Evolutionary conservation across 2,329 filamentous ascomycete species (phyloP).

Genomic region (Colletotrichum destructivum): DNA sequence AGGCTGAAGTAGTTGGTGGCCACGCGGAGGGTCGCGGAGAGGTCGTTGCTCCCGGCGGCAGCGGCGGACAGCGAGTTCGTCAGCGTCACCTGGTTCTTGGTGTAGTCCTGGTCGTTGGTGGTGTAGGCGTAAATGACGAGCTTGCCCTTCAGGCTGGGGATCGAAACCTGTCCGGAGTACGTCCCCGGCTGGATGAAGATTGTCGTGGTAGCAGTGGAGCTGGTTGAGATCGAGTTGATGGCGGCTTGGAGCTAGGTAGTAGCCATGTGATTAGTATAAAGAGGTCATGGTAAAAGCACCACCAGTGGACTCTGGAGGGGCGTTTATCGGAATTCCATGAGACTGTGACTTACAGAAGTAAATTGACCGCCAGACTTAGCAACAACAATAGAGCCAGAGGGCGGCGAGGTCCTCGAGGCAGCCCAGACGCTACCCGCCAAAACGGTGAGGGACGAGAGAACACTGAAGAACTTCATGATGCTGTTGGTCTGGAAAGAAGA

Average conservation of each 20-base stretch:
- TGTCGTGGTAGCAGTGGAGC: constrained; percentile 64
- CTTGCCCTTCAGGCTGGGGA: constrained; percentile 62
- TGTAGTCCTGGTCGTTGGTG: constrained; percentile 64
- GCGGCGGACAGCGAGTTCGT: constrained; percentile 56
- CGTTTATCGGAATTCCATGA: no score
- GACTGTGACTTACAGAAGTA: constrained; percentile 16
- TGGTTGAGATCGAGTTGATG: constrained; percentile 69
- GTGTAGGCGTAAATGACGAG: constrained; percentile 74
- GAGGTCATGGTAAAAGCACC: neutral
- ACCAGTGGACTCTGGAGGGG: neutral
- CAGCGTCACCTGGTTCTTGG: constrained; percentile 70
- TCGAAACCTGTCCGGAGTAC: constrained; percentile 73
- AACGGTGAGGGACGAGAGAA: constrained; percentile 16
- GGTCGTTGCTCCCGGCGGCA: constrained; percentile 67
- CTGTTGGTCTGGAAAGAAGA: neutral
- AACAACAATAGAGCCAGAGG: constrained; percentile 66
- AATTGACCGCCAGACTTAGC: constrained; percentile 52
- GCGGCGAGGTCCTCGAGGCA: constrained; percentile 55
- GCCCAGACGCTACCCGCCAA: constrained; percentile 44
- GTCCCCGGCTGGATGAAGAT: constrained; percentile 79
- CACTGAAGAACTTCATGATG: constrained; percentile 25
- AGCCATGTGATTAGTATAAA: neutral
- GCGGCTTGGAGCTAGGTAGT: constrained; percentile 64
- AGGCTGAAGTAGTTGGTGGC: constrained; percentile 66
- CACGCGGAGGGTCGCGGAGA: constrained; percentile 63